phyloP scores from a whole-genome alignment of 768 basidiomycete genomes.

The Tephrocybe sp. region DNA sequence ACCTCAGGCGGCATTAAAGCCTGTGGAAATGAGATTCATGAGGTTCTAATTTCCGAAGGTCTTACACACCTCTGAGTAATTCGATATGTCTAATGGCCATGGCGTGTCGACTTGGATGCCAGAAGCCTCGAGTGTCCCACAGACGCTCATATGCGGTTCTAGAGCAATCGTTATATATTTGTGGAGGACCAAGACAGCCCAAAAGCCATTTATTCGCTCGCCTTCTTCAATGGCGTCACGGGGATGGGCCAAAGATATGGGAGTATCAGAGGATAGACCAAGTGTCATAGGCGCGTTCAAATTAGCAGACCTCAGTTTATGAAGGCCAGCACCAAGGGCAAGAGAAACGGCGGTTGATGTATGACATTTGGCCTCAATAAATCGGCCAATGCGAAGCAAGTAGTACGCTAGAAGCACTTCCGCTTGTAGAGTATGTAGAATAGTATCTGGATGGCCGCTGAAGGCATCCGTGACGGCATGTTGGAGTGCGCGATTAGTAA shows the following conservation, averaged over 20 bases:
- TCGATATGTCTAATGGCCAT: slow-evolving; percentile 46
- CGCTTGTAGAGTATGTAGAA: slow-evolving; percentile 58
- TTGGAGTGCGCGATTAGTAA: slow-evolving; percentile 50
- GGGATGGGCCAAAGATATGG: slow-evolving; percentile 40
- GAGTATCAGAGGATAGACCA: slow-evolving; percentile 39
- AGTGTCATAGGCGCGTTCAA: slow-evolving; percentile 34
- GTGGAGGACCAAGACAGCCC: slow-evolving; percentile 61
- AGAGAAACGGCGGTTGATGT: slow-evolving; percentile 53
- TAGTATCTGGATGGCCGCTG: slow-evolving; percentile 45
- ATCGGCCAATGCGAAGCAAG: slow-evolving; percentile 58
- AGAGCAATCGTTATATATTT: slow-evolving; percentile 54
- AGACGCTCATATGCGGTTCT: slow-evolving; percentile 52
- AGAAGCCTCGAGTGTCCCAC: slow-evolving; percentile 51
- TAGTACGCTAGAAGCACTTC: slow-evolving; percentile 67
- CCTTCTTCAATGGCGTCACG: slow-evolving; percentile 57
- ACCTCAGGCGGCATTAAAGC: slow-evolving; percentile 43
- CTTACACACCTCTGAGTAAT: slow-evolving; percentile 36
- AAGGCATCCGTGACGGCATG: slow-evolving; percentile 46
- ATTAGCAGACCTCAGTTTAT: slow-evolving; percentile 42
- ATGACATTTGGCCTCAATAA: slow-evolving; percentile 62
- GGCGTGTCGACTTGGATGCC: slow-evolving; percentile 53
- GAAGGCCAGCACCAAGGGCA: slow-evolving; percentile 45
- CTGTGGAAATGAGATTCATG: slow-evolving; percentile 25
- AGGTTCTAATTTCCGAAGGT: slow-evolving; percentile 8
- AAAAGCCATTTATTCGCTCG: slow-evolving; percentile 67